Evolutionary conservation across 495 filamentous ascomycete species (phyloP).

Genomic region (Astrocystis sublimbata): DNA sequence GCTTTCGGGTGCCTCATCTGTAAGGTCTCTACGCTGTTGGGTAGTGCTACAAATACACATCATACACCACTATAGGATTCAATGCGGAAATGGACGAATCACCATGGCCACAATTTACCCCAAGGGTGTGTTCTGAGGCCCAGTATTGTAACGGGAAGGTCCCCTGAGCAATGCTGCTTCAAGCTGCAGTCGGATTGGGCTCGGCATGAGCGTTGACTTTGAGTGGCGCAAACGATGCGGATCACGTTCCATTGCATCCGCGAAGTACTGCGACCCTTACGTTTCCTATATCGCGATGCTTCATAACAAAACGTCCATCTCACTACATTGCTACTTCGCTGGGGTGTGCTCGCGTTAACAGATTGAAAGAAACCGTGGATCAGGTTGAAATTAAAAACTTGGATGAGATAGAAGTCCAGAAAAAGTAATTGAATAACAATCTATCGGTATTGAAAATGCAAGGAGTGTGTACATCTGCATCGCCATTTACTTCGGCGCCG

Average conservation of each 20-base stretch:
- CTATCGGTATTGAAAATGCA: neutral
- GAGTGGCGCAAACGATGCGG: neutral
- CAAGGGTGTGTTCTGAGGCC: neutral
- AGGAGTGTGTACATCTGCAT: neutral
- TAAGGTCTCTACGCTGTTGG: slow-evolving; percentile 27
- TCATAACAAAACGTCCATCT: neutral
- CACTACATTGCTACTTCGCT: too few relatives aligned
- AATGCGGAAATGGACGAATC: neutral
- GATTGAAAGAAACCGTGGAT: too few relatives aligned
- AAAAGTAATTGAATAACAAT: neutral
- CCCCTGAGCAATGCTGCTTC: neutral
- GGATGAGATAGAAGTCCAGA: neutral
- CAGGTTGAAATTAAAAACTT: neutral
- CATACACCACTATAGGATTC: neutral
- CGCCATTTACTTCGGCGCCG: neutral
- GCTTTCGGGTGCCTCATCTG: slow-evolving; percentile 74
- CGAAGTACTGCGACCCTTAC: neutral
- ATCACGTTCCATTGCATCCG: neutral
- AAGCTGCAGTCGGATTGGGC: neutral
- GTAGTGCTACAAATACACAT: neutral
- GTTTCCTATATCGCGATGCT: neutral
- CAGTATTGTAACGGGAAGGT: neutral
- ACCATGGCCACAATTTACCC: neutral
- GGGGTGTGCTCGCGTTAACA: too few relatives aligned
- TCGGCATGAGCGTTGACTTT: neutral